A percentile compares a stretch with the other conserved stretches of the same genome.
Evolutionary conservation across 2,329 filamentous ascomycete genomes (phyloP).

Genomic region (Alternaria viburni): DNA sequence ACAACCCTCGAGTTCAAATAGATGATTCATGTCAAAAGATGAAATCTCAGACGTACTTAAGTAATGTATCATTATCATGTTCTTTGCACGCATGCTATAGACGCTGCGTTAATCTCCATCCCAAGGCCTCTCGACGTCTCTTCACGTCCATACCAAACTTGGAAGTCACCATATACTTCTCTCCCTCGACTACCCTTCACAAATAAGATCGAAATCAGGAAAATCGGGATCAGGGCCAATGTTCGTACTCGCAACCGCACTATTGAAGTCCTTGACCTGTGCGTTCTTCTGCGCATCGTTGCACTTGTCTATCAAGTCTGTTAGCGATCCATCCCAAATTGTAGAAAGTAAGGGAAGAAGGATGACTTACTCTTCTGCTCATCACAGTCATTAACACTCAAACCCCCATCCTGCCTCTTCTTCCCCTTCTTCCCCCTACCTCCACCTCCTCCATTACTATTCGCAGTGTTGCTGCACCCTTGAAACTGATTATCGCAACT

Average conservation of each 20-base stretch:
- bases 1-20: not conserved
- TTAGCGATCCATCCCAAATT: not conserved
- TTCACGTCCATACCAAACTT: not conserved
- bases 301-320: constrained; percentile 32
- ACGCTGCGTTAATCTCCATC: not conserved
- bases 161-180: not conserved
- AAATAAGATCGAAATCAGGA: constrained; percentile 49
- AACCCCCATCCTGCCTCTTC: constrained; percentile 13
- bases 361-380: constrained; percentile 28
- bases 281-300: constrained; percentile 36
- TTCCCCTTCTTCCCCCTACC: not conserved
- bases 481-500: constrained; percentile 70
- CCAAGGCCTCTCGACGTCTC: not conserved
- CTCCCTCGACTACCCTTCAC: constrained; percentile 21
- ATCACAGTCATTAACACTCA: constrained; percentile 30
- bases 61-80: not conserved
- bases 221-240: constrained; percentile 48
- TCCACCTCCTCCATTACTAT: constrained; percentile 39
- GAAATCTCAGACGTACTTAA: not conserved
- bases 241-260: constrained; percentile 35
- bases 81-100: not conserved
- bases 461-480: constrained; percentile 54
- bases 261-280: constrained; percentile 34
- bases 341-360: not conserved
- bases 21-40: not conserved